A percentile compares a stretch with the other conserved stretches of the same genome.
Evolutionary conservation across 768 basidiomycete species (phyloP).

Genomic region (Tulasnella sp.): DNA sequence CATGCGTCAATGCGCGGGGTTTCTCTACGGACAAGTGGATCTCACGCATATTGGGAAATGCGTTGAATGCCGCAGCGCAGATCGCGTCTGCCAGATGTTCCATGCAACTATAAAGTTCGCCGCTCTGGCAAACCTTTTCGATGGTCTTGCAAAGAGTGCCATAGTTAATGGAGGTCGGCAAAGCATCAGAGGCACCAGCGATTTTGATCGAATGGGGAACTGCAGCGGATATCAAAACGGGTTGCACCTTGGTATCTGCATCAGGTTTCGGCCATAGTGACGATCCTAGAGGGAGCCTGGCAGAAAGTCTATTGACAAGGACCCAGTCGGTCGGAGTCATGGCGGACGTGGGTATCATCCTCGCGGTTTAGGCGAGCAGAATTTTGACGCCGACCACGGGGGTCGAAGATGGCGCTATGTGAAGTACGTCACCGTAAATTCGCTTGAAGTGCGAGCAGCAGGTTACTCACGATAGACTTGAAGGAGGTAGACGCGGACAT

Average conservation of each 20-base stretch:
- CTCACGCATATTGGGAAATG: constrained; percentile 27
- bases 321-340: constrained; percentile 25
- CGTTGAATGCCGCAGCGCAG: constrained; percentile 30
- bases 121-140: constrained; percentile 21
- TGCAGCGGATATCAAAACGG: constrained; percentile 40
- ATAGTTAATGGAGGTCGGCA: constrained; percentile 54
- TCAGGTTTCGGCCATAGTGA: constrained; percentile 20
- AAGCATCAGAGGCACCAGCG: constrained; percentile 42
- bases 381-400: too few relatives aligned
- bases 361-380: too few relatives aligned
- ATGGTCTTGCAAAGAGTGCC: constrained; percentile 39
- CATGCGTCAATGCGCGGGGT: constrained; percentile 41
- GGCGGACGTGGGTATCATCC: too few relatives aligned
- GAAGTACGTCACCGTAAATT: too few relatives aligned
- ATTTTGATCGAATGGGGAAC: constrained; percentile 39
- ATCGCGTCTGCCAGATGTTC: constrained; percentile 36
- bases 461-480: too few relatives aligned
- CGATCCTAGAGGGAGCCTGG: constrained; percentile 25
- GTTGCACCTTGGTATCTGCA: constrained; percentile 29
- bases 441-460: too few relatives aligned
- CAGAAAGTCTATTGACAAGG: constrained; percentile 25
- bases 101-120: constrained; percentile 34
- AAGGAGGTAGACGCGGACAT: too few relatives aligned
- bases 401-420: too few relatives aligned
- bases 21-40: constrained; percentile 37